phyloP scores from a whole-genome alignment of 208 protist genomes.

The Zelonia costaricensis region DNA sequence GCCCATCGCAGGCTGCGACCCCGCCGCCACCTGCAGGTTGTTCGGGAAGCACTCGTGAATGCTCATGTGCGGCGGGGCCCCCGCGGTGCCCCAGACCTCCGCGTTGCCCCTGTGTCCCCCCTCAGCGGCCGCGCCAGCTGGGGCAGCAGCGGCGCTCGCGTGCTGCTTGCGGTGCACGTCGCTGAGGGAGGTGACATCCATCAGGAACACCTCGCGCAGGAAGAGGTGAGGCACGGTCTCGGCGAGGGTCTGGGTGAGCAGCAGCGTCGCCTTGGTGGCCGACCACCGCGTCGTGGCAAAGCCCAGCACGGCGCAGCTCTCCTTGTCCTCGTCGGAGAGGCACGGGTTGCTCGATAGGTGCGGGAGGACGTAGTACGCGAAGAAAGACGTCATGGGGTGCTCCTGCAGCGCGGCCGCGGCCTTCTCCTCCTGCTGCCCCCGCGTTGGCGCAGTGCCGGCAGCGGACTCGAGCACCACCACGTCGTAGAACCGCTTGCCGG shows the following conservation, averaged over 20 bases:
- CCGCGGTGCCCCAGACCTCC: conserved; percentile 19
- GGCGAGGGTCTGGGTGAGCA: conserved; percentile 45
- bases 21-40: conserved; percentile 26
- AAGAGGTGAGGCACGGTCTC: conserved; percentile 52
- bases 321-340: conserved; percentile 41
- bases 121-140: not conserved
- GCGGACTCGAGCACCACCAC: conserved; percentile 14
- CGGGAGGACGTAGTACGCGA: conserved; percentile 47
- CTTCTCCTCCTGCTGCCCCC: conserved; percentile 20
- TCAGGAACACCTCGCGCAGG: conserved; percentile 40
- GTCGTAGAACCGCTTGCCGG: conserved; percentile 18
- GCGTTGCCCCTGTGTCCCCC: not conserved
- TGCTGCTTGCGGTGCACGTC: conserved; percentile 17
- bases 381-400: conserved; percentile 38
- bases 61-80: conserved; percentile 32
- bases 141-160: not conserved
- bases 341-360: conserved; percentile 38
- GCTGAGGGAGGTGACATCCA: conserved; percentile 18
- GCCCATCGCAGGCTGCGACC: not conserved
- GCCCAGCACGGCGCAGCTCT: conserved; percentile 27
- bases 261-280: conserved; percentile 54
- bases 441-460: not conserved
- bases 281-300: conserved; percentile 44
- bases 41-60: conserved; percentile 52
- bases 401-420: conserved; percentile 7